A percentile compares a stretch with the other conserved stretches of the same genome.
Evolutionary conservation across 129 eudicot species (phyloP).

Genomic region (Logfia minima): DNA sequence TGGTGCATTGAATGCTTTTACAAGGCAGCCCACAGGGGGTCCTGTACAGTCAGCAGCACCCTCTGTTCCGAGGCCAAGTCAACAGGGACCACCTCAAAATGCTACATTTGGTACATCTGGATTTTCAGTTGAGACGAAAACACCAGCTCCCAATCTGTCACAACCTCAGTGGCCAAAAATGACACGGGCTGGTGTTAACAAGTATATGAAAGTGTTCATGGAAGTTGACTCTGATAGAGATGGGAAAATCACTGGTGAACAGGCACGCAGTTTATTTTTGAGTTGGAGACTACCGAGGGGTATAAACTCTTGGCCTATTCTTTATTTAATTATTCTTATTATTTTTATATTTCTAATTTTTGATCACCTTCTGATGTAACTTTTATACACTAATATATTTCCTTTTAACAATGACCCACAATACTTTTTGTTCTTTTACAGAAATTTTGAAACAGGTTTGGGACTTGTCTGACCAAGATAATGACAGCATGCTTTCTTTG

Average conservation of each 20-base stretch:
- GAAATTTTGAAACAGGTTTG: constrained; percentile 96
- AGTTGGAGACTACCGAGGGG: constrained; percentile 99
- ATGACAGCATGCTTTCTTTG: constrained; percentile 95
- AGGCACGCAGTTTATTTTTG: constrained; percentile 81
- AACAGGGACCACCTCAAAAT: constrained; percentile 55
- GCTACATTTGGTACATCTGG: constrained; percentile 47
- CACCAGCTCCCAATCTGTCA: constrained; percentile 46
- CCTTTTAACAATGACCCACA: background rate
- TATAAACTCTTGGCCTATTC: constrained; percentile 14
- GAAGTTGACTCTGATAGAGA: constrained; percentile 92
- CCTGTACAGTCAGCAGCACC: constrained; percentile 47
- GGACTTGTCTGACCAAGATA: constrained; percentile 95
- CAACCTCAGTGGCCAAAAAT: constrained; percentile 91
- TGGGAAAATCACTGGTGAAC: constrained; percentile 88
- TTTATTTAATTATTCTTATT: background rate
- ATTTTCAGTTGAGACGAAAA: constrained; percentile 40
- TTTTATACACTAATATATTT: constrained; percentile 2
- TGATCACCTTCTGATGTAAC: background rate
- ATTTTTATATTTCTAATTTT: background rate
- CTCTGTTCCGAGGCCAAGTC: constrained; percentile 49
- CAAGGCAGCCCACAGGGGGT: constrained; percentile 54
- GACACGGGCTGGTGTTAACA: constrained; percentile 78
- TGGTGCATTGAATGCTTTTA: constrained; percentile 60
- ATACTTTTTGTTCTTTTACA: constrained; percentile 33
- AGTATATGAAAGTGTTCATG: constrained; percentile 83